Evolutionary conservation across 192 early-diverging fungal species (phyloP), one percentile per base, ranked within the genome.

Genomic region (Entomortierella chlamydospora): DNA sequence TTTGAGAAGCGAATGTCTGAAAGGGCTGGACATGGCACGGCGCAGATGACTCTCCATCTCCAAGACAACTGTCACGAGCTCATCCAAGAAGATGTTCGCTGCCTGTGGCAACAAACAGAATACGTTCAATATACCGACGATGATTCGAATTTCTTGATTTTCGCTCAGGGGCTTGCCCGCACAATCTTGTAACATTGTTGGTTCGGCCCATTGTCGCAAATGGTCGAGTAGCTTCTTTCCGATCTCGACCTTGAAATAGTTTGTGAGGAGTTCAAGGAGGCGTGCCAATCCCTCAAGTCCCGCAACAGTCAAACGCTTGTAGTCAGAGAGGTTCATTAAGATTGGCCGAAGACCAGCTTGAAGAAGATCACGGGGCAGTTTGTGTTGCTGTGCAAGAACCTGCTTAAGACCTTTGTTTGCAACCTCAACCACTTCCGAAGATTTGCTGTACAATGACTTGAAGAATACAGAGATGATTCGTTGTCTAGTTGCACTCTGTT

Each of bases 161-260:
- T 99, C 98, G 42, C 88, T 83, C n/a, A 99, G 82, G 0, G 96
- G 88, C 57, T 93, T 92, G 26, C 89, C 91, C 1, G 96, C 88
- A 8, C 90, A 90, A 31, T 94, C 93, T 56, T 93, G 90, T 11
- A 98, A 73, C 56, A 94, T 87, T 41, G 88, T 85, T 12, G 96
- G 95, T 43, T 94, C 94, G 33, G 96, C 95, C 97, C 96, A 98
- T 57, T 93, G 89, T 29, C 91, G 89, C 62, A 99, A 83, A 80
- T 99, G 98, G 77, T 99, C 97, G 25, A 99, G 76, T 17, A 99
- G 85, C 86, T 98, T 97, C 63, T 93, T 94, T n/a, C 98, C 97
- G 42, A 99, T 97, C 72, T 99, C 97, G 13, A 95, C 94, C 73
- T 98, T 99, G 85, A 99, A 99, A 80, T 98, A 99, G 81, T 94